Evolutionary conservation across 805 yeast species (phyloP), one percentile per base, ranked within the genome.

Genomic region (Nakazawaea anatomiae): DNA sequence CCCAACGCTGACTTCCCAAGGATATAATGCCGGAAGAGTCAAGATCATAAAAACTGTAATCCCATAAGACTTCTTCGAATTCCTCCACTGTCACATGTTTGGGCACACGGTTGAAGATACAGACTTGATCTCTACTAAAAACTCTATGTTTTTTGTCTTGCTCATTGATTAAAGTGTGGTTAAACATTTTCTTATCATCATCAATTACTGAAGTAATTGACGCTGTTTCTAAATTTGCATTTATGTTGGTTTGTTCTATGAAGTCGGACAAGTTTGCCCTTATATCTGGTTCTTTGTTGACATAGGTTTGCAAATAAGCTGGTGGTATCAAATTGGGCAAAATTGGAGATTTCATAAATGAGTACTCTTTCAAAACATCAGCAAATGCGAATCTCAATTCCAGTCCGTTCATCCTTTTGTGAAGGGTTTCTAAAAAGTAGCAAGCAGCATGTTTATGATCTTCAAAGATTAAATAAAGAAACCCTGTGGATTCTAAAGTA

Each of bases 401-500:
- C 44, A 71, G 59, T 1, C 89, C 88, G 56, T 82, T 76, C 36
- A 83, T 58, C 50, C 69, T 67, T 48, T 76, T 73, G 7, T 74
- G 72, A 10, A 60, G 52, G 0, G 84, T 76, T 55, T 82, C 87
- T 25, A 70, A 59, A 62, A 69, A 71, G 60, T 76, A 84, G 4
- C 70, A 69, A 25, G 77, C 69, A 0, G 89, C 88, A 18, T 73
- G 75, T 29, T 70, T 68, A 39, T 63, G 60, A 39, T 68, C 63
- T 4, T 69, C 68, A 58, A 85, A 85, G 6, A 79, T 60, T 36
- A 85, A 62, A 60, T 76, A 84, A 60, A 80, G 82, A 4, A 74
- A 71, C 41, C 77, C 76, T 52, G 71, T 65, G 31, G 77, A 73
- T 39, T 65, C 55, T 28, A 85, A 60, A 14, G 68, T 73, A 2